These are phyloP conservation scores for Saposhnikovia divaricata DNA, from an alignment of 129 eudicot species.

Conservation along the genomic window DNA sequence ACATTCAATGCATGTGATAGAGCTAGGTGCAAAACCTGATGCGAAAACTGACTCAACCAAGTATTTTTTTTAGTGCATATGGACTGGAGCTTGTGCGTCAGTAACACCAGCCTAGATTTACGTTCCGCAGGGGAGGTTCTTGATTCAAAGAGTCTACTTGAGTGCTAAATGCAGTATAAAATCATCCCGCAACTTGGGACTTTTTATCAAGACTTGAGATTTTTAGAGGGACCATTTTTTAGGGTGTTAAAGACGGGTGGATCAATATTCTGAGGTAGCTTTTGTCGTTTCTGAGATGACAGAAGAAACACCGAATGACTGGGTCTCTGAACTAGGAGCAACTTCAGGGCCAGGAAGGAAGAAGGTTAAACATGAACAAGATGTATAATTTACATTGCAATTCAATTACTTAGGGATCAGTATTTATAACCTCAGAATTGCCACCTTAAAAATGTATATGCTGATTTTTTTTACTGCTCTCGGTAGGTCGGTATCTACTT, in stretches of 20 bases:
- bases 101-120: constrained; percentile 30
- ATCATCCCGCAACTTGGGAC: constrained; percentile 36
- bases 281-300: constrained; percentile 12
- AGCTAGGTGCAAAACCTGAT: constrained; percentile 54
- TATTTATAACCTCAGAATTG: too few relatives aligned
- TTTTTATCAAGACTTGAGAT: constrained; percentile 25
- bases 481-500: too few relatives aligned
- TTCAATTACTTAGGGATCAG: too few relatives aligned
- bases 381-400: constrained; percentile 12
- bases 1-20: constrained; percentile 26
- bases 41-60: constrained; percentile 51
- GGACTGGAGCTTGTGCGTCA: constrained; percentile 52
- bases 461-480: too few relatives aligned
- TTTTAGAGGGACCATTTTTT: constrained; percentile 30
- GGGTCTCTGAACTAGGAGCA: neutral
- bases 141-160: constrained; percentile 23
- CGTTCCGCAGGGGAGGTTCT: constrained; percentile 54
- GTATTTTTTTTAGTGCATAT: constrained; percentile 45
- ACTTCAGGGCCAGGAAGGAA: neutral
- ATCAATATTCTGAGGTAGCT: constrained; percentile 20
- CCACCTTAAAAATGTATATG: too few relatives aligned
- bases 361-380: constrained; percentile 12
- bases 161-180: too few relatives aligned
- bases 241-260: constrained; percentile 33
- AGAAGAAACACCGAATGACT: constrained; percentile 17